A percentile compares a stretch with the other conserved stretches of the same genome.
phyloP scores from a whole-genome alignment of 495 filamentous ascomycete genomes.

The Penicilliopsis zonata region DNA sequence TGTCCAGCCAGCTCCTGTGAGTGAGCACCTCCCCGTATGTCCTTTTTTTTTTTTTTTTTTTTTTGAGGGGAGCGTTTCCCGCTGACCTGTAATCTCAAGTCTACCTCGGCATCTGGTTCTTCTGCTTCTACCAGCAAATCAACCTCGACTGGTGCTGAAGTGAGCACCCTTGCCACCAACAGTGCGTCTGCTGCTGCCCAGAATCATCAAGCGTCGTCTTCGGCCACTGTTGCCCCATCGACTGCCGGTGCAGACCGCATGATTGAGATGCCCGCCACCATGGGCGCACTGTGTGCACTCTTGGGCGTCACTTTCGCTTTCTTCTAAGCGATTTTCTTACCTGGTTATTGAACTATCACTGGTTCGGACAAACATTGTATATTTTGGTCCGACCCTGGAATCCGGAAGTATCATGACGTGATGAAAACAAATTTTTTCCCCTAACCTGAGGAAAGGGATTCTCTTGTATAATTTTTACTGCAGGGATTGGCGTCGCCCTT shows the following conservation, averaged over 20 bases:
- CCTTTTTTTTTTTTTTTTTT: constrained; percentile 4
- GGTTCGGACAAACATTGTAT: no score
- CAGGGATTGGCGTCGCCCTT: no score
- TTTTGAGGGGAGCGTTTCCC: constrained; percentile 5
- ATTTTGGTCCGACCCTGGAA: no score
- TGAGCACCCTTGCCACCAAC: not conserved
- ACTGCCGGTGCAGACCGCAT: constrained; percentile 5
- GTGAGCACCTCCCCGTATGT: constrained; percentile 29
- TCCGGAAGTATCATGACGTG: no score
- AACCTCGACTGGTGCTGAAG: not conserved
- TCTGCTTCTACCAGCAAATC: constrained; percentile 28
- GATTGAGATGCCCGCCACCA: constrained; percentile 2
- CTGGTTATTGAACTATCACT: no score
- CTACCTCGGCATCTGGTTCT: constrained; percentile 32
- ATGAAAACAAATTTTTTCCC: no score
- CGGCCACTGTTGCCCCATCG: constrained; percentile 9
- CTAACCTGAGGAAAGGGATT: no score
- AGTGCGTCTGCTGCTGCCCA: not conserved
- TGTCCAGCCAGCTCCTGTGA: constrained; percentile 34
- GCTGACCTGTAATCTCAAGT: constrained; percentile 16
- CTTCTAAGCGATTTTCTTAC: constrained; percentile 6
- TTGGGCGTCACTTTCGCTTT: constrained; percentile 8
- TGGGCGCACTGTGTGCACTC: constrained; percentile 11
- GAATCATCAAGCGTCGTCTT: constrained; percentile 1
- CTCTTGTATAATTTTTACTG: no score